Percentiles rank a stretch among this genome's conserved stretches.
These are phyloP conservation scores for Paspalum vaginatum DNA, from an alignment of 176 grass and related monocot species.

Conservation along the genomic window DNA sequence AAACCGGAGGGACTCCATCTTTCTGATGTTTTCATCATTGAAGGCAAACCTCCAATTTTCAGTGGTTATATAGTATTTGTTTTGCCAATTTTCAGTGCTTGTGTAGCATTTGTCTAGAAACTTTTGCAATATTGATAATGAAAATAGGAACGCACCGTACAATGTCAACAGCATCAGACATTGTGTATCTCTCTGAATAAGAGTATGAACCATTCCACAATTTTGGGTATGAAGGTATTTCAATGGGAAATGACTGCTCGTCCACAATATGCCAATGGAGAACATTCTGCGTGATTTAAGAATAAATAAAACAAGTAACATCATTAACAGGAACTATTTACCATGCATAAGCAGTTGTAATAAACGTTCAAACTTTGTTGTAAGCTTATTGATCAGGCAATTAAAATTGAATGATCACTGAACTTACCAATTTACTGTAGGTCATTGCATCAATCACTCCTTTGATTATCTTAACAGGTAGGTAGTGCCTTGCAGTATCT, in stretches of 20 bases:
- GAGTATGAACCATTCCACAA: constrained; percentile 85
- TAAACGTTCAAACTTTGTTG: background rate
- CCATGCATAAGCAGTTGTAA: constrained; percentile 21
- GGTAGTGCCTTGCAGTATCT: constrained; percentile 92
- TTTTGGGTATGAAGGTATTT: constrained; percentile 94
- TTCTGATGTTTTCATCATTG: background rate
- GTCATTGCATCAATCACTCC: constrained; percentile 95
- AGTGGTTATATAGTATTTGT: constrained; percentile 6
- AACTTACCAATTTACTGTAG: constrained; percentile 90
- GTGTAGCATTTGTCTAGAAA: constrained; percentile 8
- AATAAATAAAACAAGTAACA: constrained; percentile 26
- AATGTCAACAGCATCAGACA: constrained; percentile 78
- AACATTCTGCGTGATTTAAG: constrained; percentile 63
- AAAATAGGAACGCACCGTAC: constrained; percentile 67
- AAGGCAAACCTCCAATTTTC: background rate
- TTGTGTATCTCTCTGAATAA: constrained; percentile 92
- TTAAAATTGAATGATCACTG: constrained; percentile 27
- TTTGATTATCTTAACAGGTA: constrained; percentile 80
- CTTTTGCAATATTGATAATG: constrained; percentile 11
- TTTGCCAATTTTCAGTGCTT: constrained; percentile 17
- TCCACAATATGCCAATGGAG: constrained; percentile 98
- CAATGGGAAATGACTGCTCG: constrained; percentile 84
- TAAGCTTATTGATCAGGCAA: constrained; percentile 12
- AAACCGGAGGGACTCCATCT: background rate
- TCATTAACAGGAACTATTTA: constrained; percentile 29